Conservation (phyloP, 2,329 filamentous ascomycete genomes). For the Aspergillus sergii region DNA sequence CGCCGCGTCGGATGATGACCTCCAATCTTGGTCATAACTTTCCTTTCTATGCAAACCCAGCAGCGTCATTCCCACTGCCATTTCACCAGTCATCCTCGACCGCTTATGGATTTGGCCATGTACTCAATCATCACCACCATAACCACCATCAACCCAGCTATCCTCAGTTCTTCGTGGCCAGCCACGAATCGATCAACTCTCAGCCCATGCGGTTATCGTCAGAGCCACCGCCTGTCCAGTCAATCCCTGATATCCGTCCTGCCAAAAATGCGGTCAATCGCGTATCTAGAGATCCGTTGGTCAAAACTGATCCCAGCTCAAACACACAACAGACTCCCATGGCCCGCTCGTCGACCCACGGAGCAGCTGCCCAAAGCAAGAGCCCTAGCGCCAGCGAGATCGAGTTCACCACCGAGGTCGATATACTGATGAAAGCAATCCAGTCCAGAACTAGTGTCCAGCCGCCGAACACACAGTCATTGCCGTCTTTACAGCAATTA, state of each 20-base stretch:
- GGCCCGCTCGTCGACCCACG: conserved; percentile 9
- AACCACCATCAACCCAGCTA: conserved; percentile 32
- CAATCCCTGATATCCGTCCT: conserved; percentile 40
- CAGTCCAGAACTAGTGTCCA: conserved; percentile 61
- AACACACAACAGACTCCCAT: conserved; percentile 9
- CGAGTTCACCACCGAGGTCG: conserved; percentile 78
- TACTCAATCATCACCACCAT: conserved; percentile 32
- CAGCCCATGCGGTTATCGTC: conserved; percentile 33
- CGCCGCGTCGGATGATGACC: conserved; percentile 42
- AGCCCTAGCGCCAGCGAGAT: conserved; percentile 53
- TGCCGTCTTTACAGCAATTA: conserved; percentile 40
- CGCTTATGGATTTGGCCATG: conserved; percentile 37
- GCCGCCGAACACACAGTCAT: conserved; percentile 33
- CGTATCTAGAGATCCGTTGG: conserved; percentile 23
- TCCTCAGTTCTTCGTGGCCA: conserved; percentile 37
- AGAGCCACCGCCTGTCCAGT: conserved; percentile 35
- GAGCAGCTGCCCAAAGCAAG: conserved; percentile 35
- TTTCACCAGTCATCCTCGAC: conserved; percentile 36
- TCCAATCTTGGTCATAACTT: conserved; percentile 37
- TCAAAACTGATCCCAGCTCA: conserved; percentile 15
- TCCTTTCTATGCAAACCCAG: conserved; percentile 40
- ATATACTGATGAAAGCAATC: conserved; percentile 85
- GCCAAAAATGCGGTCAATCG: conserved; percentile 41
- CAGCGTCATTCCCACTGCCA: conserved; percentile 40
- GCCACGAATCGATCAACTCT: conserved; percentile 29